phyloP scores from a whole-genome alignment of 306 rosid species.

The Ormosia emarginata region DNA sequence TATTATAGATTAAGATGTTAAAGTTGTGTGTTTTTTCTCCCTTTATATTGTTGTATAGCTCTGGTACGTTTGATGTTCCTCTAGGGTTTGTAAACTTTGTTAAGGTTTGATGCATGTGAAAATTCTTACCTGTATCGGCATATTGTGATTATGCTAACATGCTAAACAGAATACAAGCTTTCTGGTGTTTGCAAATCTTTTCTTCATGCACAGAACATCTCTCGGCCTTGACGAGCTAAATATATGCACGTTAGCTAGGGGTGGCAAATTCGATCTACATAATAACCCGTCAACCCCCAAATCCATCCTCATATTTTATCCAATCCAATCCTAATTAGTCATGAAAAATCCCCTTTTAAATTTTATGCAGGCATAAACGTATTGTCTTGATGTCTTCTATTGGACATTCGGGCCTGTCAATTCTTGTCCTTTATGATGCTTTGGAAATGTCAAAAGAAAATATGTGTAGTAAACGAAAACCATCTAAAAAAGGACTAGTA shows the following conservation, averaged over 20 bases:
- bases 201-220: neutral
- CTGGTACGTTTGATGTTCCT: slow-evolving; percentile 32
- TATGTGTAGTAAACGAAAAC: no score
- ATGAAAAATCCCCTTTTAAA: no score
- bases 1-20: slow-evolving; percentile 32
- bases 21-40: slow-evolving; percentile 13
- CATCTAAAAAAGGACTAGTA: no score
- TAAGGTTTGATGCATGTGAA: slow-evolving; percentile 50
- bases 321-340: no score
- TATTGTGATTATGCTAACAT: slow-evolving; percentile 37
- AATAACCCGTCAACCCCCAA: no score
- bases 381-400: no score
- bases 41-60: slow-evolving; percentile 45
- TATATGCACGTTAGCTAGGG: neutral
- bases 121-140: slow-evolving; percentile 36
- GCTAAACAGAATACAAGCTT: slow-evolving; percentile 34
- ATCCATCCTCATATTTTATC: no score
- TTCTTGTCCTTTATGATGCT: no score
- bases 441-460: no score
- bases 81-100: slow-evolving; percentile 58
- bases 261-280: no score
- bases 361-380: no score
- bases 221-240: neutral
- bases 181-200: slow-evolving; percentile 23
- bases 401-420: no score